Evolutionary conservation across 2,329 filamentous ascomycete species (phyloP).

Genomic region (Macrophomina pseudophaseolina): DNA sequence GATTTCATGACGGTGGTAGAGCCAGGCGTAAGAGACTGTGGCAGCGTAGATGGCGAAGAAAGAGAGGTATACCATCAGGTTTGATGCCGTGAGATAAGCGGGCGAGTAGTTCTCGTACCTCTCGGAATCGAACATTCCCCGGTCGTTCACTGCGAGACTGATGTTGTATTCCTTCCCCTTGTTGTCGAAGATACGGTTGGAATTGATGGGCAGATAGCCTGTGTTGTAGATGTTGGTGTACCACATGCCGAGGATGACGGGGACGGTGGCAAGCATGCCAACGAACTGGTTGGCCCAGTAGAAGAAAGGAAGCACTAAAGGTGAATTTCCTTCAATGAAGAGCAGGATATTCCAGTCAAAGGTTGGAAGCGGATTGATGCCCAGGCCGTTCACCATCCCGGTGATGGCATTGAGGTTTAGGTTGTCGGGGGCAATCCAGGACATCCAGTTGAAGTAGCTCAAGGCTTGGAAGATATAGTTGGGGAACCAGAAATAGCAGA

Average conservation of each 20-base stretch:
- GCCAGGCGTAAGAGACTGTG: conserved; percentile 41
- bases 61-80: conserved; percentile 43
- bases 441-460: conserved; percentile 72
- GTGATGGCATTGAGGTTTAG: conserved; percentile 74
- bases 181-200: conserved; percentile 42
- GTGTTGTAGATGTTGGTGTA: conserved; percentile 40
- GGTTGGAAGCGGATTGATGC: conserved; percentile 68
- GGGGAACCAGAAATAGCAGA: conserved; percentile 44
- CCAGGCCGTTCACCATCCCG: conserved; percentile 70
- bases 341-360: conserved; percentile 69
- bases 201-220: conserved; percentile 44
- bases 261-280: conserved; percentile 38
- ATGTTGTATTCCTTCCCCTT: conserved; percentile 42
- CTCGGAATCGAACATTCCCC: conserved; percentile 35
- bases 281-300: conserved; percentile 41
- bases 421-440: conserved; percentile 70
- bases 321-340: conserved; percentile 37
- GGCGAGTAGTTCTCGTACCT: conserved; percentile 45
- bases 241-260: conserved; percentile 38
- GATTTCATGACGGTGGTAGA: conserved; percentile 43
- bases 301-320: conserved; percentile 38
- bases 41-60: conserved; percentile 46
- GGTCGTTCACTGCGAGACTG: conserved; percentile 36
- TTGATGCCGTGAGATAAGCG: conserved; percentile 43
- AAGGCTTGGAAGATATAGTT: conserved; percentile 72